Conservation (phyloP, 2,329 filamentous ascomycete species). For the Tolypocladium cylindrosporum region DNA sequence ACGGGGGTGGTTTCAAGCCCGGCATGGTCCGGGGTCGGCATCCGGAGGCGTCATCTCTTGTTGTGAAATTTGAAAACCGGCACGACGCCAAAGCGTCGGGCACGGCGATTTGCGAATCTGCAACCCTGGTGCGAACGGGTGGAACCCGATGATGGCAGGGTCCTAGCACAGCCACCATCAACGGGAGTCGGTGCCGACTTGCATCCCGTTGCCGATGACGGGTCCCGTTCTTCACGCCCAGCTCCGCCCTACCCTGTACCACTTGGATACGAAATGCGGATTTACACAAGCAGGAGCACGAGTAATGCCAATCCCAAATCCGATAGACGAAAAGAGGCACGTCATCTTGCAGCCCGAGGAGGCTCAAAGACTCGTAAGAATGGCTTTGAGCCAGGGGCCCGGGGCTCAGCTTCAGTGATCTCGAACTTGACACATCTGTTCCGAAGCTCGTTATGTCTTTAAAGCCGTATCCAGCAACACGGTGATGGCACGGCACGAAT, state of each 20-base stretch:
- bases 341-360: too few relatives aligned
- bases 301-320: not conserved
- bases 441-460: too few relatives aligned
- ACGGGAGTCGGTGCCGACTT: not conserved
- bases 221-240: too few relatives aligned
- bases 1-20: not conserved
- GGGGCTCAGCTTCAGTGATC: too few relatives aligned
- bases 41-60: not conserved
- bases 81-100: not conserved
- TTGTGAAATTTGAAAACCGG: not conserved
- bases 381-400: too few relatives aligned
- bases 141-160: not conserved
- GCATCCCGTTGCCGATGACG: not conserved
- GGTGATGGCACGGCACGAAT: too few relatives aligned
- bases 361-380: too few relatives aligned
- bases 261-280: not conserved
- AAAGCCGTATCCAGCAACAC: too few relatives aligned
- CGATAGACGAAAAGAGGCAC: too few relatives aligned
- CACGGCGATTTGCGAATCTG: not conserved
- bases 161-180: not conserved
- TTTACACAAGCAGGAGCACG: not conserved
- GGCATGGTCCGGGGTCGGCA: not conserved
- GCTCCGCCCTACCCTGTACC: not conserved
- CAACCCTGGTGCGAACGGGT: not conserved
- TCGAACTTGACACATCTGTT: too few relatives aligned